These are phyloP conservation scores for Blastocystis sp. DNA, from an alignment of 352 stramenopile species.

Conservation along the genomic window DNA sequence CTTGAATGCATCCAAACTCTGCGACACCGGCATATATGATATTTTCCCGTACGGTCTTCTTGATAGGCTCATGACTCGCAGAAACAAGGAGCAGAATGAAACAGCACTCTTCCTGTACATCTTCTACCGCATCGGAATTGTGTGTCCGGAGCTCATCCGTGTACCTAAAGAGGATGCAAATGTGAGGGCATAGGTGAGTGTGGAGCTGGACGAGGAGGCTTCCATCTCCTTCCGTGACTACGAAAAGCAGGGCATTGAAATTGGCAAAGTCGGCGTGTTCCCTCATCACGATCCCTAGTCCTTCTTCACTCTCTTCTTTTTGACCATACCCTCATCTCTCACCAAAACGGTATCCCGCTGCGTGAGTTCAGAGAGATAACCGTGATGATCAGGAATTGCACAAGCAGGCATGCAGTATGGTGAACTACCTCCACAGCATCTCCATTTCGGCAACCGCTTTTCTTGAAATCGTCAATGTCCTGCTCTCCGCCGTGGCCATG, in stretches of 20 bases:
- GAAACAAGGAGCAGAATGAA: neutral
- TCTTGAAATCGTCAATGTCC: slow-evolving; percentile 34
- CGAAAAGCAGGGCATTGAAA: neutral
- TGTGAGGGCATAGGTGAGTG: neutral
- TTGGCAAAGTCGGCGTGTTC: slow-evolving; percentile 10
- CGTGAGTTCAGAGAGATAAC: neutral
- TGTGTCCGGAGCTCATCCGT: slow-evolving; percentile 56
- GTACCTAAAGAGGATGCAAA: neutral
- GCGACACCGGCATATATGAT: neutral
- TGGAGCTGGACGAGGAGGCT: slow-evolving; percentile 43
- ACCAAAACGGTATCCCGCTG: neutral
- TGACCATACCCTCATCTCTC: slow-evolving; percentile 13
- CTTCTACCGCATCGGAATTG: slow-evolving; percentile 40
- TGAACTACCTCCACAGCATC: slow-evolving; percentile 8
- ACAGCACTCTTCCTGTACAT: slow-evolving; percentile 35
- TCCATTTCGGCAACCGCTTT: slow-evolving; percentile 18
- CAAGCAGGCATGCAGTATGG: slow-evolving; percentile 19
- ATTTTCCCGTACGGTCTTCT: slow-evolving; percentile 10
- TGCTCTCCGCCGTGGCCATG: slow-evolving; percentile 8
- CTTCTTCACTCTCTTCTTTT: slow-evolving; percentile 34
- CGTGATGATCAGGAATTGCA: slow-evolving; percentile 25
- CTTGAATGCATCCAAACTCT: neutral
- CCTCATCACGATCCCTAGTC: neutral
- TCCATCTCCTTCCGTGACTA: slow-evolving; percentile 53
- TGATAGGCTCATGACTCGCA: neutral